Conservation (phyloP, 805 yeast genomes). For the Teunomyces kruisii region DNA sequence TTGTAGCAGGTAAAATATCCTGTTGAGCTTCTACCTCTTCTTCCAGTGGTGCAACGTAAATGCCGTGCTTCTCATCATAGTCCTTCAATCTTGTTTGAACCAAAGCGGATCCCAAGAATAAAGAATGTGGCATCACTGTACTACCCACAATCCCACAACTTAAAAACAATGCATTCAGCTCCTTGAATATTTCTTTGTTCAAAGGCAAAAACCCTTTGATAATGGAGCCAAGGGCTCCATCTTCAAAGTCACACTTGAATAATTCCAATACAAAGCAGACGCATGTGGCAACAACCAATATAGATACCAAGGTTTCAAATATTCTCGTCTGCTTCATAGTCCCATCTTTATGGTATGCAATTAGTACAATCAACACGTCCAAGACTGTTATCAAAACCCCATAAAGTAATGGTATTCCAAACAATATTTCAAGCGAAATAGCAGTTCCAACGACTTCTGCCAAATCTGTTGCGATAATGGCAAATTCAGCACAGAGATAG, state of each 20-base stretch:
- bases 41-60: constrained; percentile 3
- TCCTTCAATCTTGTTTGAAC: constrained; percentile 46
- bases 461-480: constrained; percentile 88
- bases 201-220: constrained; percentile 69
- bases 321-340: constrained; percentile 70
- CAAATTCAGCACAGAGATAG: constrained; percentile 76
- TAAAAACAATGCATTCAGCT: constrained; percentile 39
- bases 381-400: constrained; percentile 81
- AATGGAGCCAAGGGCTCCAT: constrained; percentile 53
- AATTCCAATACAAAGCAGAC: constrained; percentile 73
- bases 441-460: constrained; percentile 97
- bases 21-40: background rate
- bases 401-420: constrained; percentile 65
- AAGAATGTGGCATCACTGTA: constrained; percentile 49
- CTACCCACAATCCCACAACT: constrained; percentile 48
- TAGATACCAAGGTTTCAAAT: constrained; percentile 74
- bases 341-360: constrained; percentile 76
- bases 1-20: constrained; percentile 13
- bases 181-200: constrained; percentile 27
- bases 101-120: constrained; percentile 44
- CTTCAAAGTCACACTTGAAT: constrained; percentile 49
- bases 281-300: constrained; percentile 71
- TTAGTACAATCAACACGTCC: constrained; percentile 74
- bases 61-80: constrained; percentile 36
- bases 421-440: constrained; percentile 73